Evolutionary conservation across 2,329 filamentous ascomycete genomes (phyloP).

Genomic region (Stagonosporopsis rhizophila): DNA sequence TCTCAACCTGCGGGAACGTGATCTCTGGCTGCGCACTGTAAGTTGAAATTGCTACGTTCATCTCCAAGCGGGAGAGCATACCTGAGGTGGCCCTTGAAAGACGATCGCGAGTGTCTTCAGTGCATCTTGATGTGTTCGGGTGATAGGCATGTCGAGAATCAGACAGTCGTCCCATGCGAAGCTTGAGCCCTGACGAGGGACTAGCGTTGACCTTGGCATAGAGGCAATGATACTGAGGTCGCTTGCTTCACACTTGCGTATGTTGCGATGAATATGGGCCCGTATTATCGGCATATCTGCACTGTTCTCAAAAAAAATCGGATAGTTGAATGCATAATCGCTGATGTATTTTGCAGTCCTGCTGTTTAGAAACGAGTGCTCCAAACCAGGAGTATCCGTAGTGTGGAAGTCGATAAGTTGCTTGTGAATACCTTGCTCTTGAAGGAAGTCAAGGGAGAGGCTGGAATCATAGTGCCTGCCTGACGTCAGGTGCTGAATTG

Average conservation of each 20-base stretch:
- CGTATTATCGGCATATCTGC: constrained; percentile 55
- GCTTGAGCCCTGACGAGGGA: constrained; percentile 53
- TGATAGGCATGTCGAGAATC: constrained; percentile 60
- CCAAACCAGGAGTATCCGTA: constrained; percentile 57
- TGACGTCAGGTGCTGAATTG: constrained; percentile 5
- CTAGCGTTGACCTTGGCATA: constrained; percentile 61
- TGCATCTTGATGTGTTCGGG: constrained; percentile 60
- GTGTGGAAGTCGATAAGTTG: constrained; percentile 59
- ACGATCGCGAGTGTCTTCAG: constrained; percentile 63
- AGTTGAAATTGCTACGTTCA: too few species aligned
- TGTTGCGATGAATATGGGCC: constrained; percentile 56
- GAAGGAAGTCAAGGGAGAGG: constrained; percentile 61
- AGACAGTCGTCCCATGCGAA: constrained; percentile 48
- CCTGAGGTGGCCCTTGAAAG: constrained; percentile 60
- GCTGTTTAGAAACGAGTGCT: constrained; percentile 61
- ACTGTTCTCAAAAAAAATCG: constrained; percentile 61
- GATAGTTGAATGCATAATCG: constrained; percentile 62
- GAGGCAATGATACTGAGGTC: constrained; percentile 65
- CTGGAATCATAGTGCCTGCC: constrained; percentile 47
- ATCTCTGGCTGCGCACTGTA: constrained; percentile 36
- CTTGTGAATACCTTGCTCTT: constrained; percentile 58
- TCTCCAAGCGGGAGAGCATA: constrained; percentile 8
- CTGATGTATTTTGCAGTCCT: constrained; percentile 65
- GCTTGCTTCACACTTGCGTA: constrained; percentile 62
- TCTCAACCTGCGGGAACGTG: constrained; percentile 46